phyloP scores from a whole-genome alignment of 441 rosid species.

The Rhodomyrtus psidioides region DNA sequence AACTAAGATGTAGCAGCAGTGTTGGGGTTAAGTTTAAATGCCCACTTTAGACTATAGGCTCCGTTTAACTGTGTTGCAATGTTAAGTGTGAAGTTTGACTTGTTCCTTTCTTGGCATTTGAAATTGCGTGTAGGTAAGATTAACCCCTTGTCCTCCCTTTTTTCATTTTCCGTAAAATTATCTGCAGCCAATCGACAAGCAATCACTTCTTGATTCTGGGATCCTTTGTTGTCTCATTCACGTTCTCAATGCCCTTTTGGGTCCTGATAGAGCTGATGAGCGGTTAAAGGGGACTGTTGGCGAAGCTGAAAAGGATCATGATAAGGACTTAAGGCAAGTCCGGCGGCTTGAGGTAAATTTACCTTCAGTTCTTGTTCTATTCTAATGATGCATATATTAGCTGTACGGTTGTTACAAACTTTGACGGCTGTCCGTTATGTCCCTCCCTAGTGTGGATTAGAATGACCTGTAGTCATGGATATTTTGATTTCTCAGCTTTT shows the following conservation, averaged over 20 bases:
- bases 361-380: background rate
- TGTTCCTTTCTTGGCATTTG: background rate
- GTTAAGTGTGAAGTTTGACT: background rate
- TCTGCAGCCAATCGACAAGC: conserved; percentile 93
- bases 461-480: background rate
- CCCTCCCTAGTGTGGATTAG: background rate
- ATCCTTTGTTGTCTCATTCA: conserved; percentile 95
- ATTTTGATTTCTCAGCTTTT: background rate
- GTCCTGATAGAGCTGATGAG: conserved; percentile 39
- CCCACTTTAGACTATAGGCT: background rate
- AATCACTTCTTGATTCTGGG: conserved; percentile 97
- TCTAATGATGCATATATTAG: background rate
- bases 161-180: conserved; percentile 3
- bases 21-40: background rate
- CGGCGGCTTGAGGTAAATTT: conserved; percentile 78
- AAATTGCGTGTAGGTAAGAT: background rate
- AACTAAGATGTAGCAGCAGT: background rate
- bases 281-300: conserved; percentile 19
- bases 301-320: conserved; percentile 41
- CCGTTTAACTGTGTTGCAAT: background rate
- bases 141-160: background rate
- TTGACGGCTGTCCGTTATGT: background rate
- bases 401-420: background rate
- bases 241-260: conserved; percentile 64
- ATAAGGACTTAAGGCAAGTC: conserved; percentile 28